Percentiles rank a stretch among this genome's conserved stretches.
phyloP scores from a whole-genome alignment of 2,329 filamentous ascomycete species.

The Coniosporium tulheliwenetii region DNA sequence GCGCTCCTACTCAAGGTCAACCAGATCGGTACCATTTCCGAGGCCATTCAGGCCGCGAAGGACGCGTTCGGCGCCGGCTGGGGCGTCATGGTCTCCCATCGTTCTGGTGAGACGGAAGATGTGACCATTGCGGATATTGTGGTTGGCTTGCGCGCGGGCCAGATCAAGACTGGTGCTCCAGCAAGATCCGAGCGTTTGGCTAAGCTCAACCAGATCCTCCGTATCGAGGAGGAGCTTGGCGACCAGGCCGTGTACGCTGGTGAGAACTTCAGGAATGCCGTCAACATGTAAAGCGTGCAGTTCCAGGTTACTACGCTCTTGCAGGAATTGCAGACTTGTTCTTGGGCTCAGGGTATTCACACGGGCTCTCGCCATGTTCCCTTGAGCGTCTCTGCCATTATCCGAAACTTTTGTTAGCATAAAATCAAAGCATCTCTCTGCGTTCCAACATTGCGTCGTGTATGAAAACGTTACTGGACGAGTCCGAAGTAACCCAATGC shows the following conservation, averaged over 20 bases:
- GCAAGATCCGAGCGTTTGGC: slow-evolving; percentile 94
- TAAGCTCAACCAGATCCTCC: slow-evolving; percentile 99
- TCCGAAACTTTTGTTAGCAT: too few species aligned
- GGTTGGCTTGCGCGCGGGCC: slow-evolving; percentile 86
- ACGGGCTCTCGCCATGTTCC: too few species aligned
- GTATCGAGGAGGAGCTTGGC: slow-evolving; percentile 98
- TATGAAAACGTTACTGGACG: too few species aligned
- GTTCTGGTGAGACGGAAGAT: slow-evolving; percentile 98
- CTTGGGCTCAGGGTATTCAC: too few species aligned
- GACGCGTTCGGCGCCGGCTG: slow-evolving; percentile 90
- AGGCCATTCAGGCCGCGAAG: slow-evolving; percentile 98
- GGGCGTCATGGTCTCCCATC: slow-evolving; percentile 99
- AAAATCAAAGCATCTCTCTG: too few species aligned
- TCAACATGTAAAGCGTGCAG: slow-evolving; percentile 57
- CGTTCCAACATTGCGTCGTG: too few species aligned
- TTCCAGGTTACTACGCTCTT: background rate
- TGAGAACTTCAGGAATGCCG: slow-evolving; percentile 75
- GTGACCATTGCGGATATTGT: slow-evolving; percentile 98
- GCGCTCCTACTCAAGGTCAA: slow-evolving; percentile 98
- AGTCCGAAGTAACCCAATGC: too few species aligned
- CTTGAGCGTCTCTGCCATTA: too few species aligned
- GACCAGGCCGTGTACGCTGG: slow-evolving; percentile 84
- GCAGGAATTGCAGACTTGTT: too few species aligned
- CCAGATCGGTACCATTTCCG: slow-evolving; percentile 97
- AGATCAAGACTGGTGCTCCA: slow-evolving; percentile 98